Percentiles rank a stretch among this genome's conserved stretches.
phyloP scores from a whole-genome alignment of 2,329 filamentous ascomycete species.

The Hortaea sp. region DNA sequence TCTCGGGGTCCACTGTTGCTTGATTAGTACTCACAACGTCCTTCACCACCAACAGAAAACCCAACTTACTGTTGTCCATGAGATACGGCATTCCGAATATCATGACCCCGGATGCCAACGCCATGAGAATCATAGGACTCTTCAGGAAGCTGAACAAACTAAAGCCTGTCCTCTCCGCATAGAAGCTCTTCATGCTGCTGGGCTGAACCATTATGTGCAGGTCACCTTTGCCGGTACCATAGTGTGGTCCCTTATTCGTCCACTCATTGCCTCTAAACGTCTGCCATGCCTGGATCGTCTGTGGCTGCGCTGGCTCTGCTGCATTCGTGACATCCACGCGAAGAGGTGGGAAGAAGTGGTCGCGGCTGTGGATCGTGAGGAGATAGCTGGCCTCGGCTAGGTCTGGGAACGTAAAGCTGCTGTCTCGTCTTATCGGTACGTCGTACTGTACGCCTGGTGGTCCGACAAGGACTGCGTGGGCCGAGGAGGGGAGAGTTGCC shows the following conservation, averaged over 20 bases:
- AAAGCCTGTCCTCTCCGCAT: constrained; percentile 60
- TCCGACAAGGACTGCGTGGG: constrained; percentile 50
- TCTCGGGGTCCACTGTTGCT: constrained; percentile 82
- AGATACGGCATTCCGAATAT: constrained; percentile 92
- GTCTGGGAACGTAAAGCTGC: constrained; percentile 67
- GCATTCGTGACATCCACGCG: constrained; percentile 58
- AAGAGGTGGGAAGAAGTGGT: constrained; percentile 67
- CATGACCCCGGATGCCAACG: constrained; percentile 67
- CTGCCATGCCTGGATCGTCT: constrained; percentile 60
- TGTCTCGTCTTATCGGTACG: constrained; percentile 56
- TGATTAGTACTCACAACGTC: too few relatives aligned
- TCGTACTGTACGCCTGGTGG: constrained; percentile 35
- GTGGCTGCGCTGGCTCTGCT: constrained; percentile 30
- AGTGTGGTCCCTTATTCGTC: constrained; percentile 67
- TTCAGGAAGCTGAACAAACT: constrained; percentile 66
- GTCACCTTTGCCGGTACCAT: constrained; percentile 32
- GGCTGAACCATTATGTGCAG: constrained; percentile 53
- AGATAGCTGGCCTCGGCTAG: constrained; percentile 67
- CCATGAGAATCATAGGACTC: constrained; percentile 95
- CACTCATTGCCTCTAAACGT: constrained; percentile 85
- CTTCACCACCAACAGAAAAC: background rate
- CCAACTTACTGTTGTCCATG: constrained; percentile 78
- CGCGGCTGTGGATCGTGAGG: constrained; percentile 65
- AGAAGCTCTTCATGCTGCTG: constrained; percentile 61
- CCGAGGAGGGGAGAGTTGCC: constrained; percentile 43